Percentiles rank a stretch among this genome's conserved stretches.
phyloP scores from a whole-genome alignment of 192 early-diverging fungal genomes.

The Spizellomyces punctatus region DNA sequence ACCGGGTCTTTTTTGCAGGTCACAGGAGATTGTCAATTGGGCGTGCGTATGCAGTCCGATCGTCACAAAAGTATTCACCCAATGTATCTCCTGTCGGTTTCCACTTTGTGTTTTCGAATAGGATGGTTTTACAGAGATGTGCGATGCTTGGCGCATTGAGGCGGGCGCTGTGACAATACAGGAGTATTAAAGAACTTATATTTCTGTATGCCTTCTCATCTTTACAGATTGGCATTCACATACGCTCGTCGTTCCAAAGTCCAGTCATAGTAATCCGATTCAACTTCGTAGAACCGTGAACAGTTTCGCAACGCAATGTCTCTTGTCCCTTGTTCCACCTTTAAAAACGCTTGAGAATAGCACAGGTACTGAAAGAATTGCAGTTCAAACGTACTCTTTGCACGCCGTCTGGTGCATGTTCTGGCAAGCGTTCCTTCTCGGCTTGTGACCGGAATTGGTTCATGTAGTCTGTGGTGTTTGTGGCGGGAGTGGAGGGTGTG shows the following conservation, averaged over 20 bases:
- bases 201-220: slow-evolving; percentile 10
- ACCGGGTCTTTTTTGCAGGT: slow-evolving; percentile 36
- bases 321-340: slow-evolving; percentile 24
- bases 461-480: too few species aligned
- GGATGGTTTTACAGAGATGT: slow-evolving; percentile 87
- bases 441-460: too few species aligned
- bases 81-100: slow-evolving; percentile 42
- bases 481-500: too few species aligned
- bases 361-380: background rate
- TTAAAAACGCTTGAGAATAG: background rate
- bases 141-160: slow-evolving; percentile 68
- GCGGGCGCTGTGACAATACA: slow-evolving; percentile 41
- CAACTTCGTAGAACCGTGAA: slow-evolving; percentile 71
- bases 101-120: slow-evolving; percentile 89
- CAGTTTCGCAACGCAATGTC: slow-evolving; percentile 19
- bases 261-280: slow-evolving; percentile 79
- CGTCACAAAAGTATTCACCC: slow-evolving; percentile 14
- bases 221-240: slow-evolving; percentile 15
- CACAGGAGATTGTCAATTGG: background rate
- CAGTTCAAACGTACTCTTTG: background rate
- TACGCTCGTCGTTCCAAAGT: slow-evolving; percentile 69
- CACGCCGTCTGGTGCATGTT: background rate
- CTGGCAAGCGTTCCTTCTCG: too few species aligned
- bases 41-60: background rate
- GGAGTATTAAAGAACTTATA: background rate